Percentiles rank a stretch among this genome's conserved stretches.
These are phyloP conservation scores for Talaromyces pinophilus DNA, from an alignment of 2,329 filamentous ascomycete genomes.

Conservation along the genomic window DNA sequence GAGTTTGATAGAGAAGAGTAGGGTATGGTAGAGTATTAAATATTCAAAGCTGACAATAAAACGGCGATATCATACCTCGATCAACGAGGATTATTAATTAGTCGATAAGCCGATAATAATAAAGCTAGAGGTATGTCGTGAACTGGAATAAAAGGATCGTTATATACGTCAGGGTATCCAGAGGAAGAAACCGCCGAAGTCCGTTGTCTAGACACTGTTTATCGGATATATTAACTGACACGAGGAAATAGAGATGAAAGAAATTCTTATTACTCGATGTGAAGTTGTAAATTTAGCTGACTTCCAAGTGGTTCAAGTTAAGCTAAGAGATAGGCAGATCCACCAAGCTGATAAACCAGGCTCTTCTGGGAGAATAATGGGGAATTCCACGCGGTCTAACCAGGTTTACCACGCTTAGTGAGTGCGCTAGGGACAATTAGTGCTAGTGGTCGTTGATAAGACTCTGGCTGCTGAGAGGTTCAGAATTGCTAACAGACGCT, in stretches of 20 bases:
- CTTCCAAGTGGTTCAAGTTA: background rate
- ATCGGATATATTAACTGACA: background rate
- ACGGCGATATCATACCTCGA: background rate
- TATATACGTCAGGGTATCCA: background rate
- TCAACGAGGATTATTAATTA: conserved; percentile 4
- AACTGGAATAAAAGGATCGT: background rate
- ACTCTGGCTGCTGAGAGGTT: conserved; percentile 17
- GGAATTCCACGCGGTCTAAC: background rate
- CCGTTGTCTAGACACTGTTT: conserved; percentile 3
- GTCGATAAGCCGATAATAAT: background rate
- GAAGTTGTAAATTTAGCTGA: conserved; percentile 13
- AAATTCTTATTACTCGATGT: conserved; percentile 19
- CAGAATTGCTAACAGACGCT: background rate
- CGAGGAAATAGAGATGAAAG: background rate
- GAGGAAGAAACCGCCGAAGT: background rate
- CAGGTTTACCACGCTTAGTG: background rate
- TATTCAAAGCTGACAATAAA: background rate
- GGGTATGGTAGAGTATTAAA: background rate
- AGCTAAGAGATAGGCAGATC: background rate
- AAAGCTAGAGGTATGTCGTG: background rate
- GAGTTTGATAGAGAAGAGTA: background rate
- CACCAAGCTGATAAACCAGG: conserved; percentile 13
- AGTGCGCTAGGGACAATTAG: background rate
- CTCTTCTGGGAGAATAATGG: background rate
- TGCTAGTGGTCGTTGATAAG: conserved; percentile 11